A percentile compares a stretch with the other conserved stretches of the same genome.
Conservation (phyloP, 73 alveolate species). For the Paramecium octaurelia region DNA sequence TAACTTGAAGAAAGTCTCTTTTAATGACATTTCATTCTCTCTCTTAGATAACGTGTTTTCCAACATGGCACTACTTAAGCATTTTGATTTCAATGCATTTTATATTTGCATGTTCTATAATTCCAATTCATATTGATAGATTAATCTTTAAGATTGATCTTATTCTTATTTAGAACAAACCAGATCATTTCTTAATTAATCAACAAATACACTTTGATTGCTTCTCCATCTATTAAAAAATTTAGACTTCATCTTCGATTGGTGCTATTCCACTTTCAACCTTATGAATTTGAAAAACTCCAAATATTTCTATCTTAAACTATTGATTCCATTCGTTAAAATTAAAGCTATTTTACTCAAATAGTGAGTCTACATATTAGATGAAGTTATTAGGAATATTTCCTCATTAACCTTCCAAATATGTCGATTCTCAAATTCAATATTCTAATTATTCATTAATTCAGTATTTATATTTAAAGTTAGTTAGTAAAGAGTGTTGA, state of each 20-base stretch:
- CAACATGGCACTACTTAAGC: neutral
- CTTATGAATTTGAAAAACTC: neutral
- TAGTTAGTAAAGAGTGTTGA: neutral
- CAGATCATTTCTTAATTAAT: neutral
- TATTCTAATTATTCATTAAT: neutral
- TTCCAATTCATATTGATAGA: neutral
- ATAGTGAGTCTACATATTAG: constrained; percentile 40
- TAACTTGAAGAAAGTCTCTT: neutral
- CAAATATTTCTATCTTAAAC: neutral
- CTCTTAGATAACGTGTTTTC: neutral
- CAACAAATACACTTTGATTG: neutral
- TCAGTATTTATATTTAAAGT: neutral
- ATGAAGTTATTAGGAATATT: neutral
- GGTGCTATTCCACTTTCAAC: neutral
- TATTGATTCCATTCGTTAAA: neutral
- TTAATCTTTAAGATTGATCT: neutral
- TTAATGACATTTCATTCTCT: neutral
- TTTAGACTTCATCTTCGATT: neutral
- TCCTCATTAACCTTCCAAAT: constrained; percentile 25
- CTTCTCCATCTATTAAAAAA: constrained; percentile 3
- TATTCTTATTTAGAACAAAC: neutral
- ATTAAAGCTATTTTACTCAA: constrained; percentile 25
- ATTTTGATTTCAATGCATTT: constrained; percentile 34
- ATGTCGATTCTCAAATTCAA: constrained; percentile 10
- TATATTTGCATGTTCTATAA: neutral